These are phyloP conservation scores for Hypoxylon lenormandii DNA, from an alignment of 495 filamentous ascomycete genomes.

Conservation along the genomic window DNA sequence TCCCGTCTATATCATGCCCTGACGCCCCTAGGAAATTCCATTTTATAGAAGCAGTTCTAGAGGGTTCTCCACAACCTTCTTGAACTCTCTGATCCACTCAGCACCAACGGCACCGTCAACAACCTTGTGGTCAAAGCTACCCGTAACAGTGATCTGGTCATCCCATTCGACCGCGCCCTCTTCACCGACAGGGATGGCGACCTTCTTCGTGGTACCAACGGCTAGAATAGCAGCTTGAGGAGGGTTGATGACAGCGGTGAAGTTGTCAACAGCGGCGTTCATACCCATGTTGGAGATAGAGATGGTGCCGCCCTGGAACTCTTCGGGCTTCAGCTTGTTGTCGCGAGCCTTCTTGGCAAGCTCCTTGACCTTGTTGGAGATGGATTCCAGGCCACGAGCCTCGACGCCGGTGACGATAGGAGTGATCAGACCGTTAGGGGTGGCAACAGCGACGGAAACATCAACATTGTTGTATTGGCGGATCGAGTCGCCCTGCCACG, in stretches of 20 bases:
- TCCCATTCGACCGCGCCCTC: slow-evolving; percentile 92
- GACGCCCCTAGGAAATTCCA: slow-evolving; percentile 46
- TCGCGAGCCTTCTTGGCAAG: slow-evolving; percentile 95
- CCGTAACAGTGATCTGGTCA: slow-evolving; percentile 93
- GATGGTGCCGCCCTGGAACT: slow-evolving; percentile 99
- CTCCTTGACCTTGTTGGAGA: slow-evolving; percentile 90
- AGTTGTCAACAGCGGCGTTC: slow-evolving; percentile 95
- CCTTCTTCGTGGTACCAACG: slow-evolving; percentile 93
- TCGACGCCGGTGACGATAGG: slow-evolving; percentile 93
- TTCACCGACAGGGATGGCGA: slow-evolving; percentile 85
- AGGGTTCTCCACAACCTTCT: slow-evolving; percentile 97
- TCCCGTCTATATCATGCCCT: slow-evolving; percentile 53
- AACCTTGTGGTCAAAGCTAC: slow-evolving; percentile 97
- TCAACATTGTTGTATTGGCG: slow-evolving; percentile 92
- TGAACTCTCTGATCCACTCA: slow-evolving; percentile 96
- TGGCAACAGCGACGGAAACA: slow-evolving; percentile 93
- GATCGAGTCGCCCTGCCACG: slow-evolving; percentile 90
- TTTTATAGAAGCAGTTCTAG: slow-evolving; percentile 87
- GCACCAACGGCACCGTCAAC: slow-evolving; percentile 89
- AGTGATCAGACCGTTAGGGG: slow-evolving; percentile 93
- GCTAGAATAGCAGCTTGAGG: slow-evolving; percentile 96
- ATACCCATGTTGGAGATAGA: slow-evolving; percentile 99
- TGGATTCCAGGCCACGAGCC: slow-evolving; percentile 82
- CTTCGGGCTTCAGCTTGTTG: slow-evolving; percentile 98
- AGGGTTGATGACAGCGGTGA: slow-evolving; percentile 99